Evolutionary conservation across 352 stramenopile species (phyloP).

Genomic region (Pythium rishiriense): DNA sequence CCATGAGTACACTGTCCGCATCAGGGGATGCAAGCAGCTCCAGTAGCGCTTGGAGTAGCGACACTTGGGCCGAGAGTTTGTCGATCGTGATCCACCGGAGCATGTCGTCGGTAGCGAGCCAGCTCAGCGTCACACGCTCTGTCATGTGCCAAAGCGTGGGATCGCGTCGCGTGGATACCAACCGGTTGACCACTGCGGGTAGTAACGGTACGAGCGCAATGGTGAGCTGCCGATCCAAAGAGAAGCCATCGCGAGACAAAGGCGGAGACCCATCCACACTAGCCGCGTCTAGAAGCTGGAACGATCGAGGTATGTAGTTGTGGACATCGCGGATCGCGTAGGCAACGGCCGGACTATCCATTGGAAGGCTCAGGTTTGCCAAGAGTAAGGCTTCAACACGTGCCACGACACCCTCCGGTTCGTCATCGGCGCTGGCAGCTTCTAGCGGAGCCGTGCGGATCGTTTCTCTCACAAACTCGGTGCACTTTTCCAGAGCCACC

Average conservation of each 20-base stretch:
- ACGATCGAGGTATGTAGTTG: not conserved
- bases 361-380: not conserved
- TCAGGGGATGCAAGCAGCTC: conserved; percentile 22
- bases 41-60: conserved; percentile 36
- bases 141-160: conserved; percentile 37
- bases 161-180: not conserved
- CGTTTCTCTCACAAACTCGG: not conserved
- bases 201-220: conserved; percentile 48
- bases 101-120: conserved; percentile 66
- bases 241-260: not conserved
- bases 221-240: conserved; percentile 55
- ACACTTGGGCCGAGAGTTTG: conserved; percentile 35
- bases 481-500: not conserved
- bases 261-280: not conserved
- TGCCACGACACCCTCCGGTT: conserved; percentile 12
- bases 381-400: conserved; percentile 13
- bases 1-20: not conserved
- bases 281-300: not conserved
- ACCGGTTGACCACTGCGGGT: conserved; percentile 24
- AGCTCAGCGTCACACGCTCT: conserved; percentile 38
- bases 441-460: not conserved
- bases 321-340: conserved; percentile 9
- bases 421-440: not conserved
- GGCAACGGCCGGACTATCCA: not conserved
- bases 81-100: conserved; percentile 68